phyloP scores from a whole-genome alignment of 768 basidiomycete genomes.

The Hysterangium stoloniferum region DNA sequence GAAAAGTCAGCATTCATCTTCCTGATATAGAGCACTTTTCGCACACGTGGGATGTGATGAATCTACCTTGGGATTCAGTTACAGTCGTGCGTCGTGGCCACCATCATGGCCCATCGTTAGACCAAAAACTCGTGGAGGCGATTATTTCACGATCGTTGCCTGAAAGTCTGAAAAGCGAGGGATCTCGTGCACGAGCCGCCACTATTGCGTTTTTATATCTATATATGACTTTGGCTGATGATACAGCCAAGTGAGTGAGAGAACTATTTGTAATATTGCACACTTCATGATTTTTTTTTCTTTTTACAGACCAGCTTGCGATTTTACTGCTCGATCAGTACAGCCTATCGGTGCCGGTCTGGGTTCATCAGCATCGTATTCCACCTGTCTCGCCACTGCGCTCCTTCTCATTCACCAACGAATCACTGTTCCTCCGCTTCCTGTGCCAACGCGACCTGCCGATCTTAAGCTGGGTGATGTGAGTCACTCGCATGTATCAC shows the following conservation, averaged over 20 bases:
- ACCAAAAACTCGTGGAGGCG: conserved; percentile 65
- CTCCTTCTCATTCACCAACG: conserved; percentile 70
- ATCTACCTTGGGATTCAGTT: conserved; percentile 72
- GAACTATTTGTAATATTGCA: conserved; percentile 3
- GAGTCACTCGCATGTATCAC: conserved; percentile 54
- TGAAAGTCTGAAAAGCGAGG: conserved; percentile 20
- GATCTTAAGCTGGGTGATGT: conserved; percentile 27
- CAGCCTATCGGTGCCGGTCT: conserved; percentile 93
- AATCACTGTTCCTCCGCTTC: conserved; percentile 49
- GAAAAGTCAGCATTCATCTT: conserved; percentile 67
- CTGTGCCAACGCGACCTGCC: conserved; percentile 33
- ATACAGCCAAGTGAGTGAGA: conserved; percentile 45
- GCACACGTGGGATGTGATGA: conserved; percentile 70
- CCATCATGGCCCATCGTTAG: conserved; percentile 57
- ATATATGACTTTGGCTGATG: conserved; percentile 71
- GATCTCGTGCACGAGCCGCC: conserved; percentile 36
- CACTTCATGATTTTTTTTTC: conserved; percentile 14
- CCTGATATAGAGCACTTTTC: conserved; percentile 72
- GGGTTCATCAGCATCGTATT: conserved; percentile 95
- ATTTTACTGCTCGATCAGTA: conserved; percentile 77
- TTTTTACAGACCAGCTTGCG: conserved; percentile 56
- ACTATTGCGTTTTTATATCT: conserved; percentile 83
- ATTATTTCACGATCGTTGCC: conserved; percentile 44
- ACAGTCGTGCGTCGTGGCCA: conserved; percentile 43
- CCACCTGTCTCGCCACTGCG: conserved; percentile 74